Evolutionary conservation across 306 rosid species (phyloP), one percentile per base, ranked within the genome.

Genomic region (Trifolium subterraneum): DNA sequence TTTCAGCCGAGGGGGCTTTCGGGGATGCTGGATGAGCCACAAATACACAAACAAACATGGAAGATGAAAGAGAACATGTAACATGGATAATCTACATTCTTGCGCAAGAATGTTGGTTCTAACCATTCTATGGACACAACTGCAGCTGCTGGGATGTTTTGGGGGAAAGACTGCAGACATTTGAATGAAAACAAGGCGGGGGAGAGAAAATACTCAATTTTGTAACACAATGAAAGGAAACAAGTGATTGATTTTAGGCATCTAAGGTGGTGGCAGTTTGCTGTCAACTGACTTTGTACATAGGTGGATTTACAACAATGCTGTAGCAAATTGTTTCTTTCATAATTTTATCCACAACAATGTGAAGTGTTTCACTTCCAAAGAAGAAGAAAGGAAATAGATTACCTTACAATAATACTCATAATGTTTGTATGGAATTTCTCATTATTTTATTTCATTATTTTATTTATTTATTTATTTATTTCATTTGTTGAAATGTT

Each of bases 281-380:
- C 81, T 61, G 77, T 80, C 82, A 41, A 72, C 78, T 80, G 87
- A 81, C 80, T 70, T 29, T 82, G 85, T 81, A 81, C 72, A 81
- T 81, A 77, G 54, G 54, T 58, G 79, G 78, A 41, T 68, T 81
- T 62, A 69, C 74, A 69, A 71, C 75, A 76, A 71, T 76, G 68
- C 72, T 79, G 77, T 76, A 79, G 73, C 82, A 75, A 83, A 79
- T 50, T 58, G 51, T 52, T 64, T 80, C 60, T 71, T 75, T 80
- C 62, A 48, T 52, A 41, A 71, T 76, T 71, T 71, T 63, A 75
- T 79, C 77, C 72, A 71, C 67, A 71, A 75, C 71, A 79, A 75
- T 66, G 29, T 47, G 77, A 71, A 79, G 72, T 79, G 47, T 75
- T 75, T 75, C 72, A 68, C 81, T 71, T 71, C 81, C 72, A 66